Evolutionary conservation across 2,329 filamentous ascomycete genomes (phyloP), one percentile per base, ranked within the genome.

Genomic region (Scedosporium aurantiacum): DNA sequence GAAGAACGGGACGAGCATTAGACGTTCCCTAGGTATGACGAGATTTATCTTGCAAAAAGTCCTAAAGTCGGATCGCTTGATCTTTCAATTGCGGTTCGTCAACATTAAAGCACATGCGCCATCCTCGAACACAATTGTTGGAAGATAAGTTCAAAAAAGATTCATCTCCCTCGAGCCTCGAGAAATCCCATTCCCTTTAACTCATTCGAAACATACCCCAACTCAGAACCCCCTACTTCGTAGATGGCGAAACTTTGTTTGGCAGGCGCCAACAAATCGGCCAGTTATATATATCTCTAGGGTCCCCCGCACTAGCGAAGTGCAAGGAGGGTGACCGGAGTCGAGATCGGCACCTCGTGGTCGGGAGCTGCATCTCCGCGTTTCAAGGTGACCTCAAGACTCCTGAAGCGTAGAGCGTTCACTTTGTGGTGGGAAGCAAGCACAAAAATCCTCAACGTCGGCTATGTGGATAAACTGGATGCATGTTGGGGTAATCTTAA

Each of bases 281-380:
- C 8, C 32, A 37, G 10, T 37, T 37, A 37, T 37, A 37, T 37
- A 37, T 12, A 37, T 3, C 32, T 37, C n/a, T n/a, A n/a, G 3
- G 2, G 50, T 10, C 21, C 50, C 18, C 12, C 21, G 50, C 50
- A 54, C 10, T 37, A 23, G 23, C 27, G n/a, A n/a, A n/a, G n/a
- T n/a, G n/a, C n/a, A n/a, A 54, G 5, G 50, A 8, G 50, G 47
- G 12, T 3, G n/a, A 28, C 12, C 14, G 5, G 18, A 52, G 47
- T 21, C 10, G 47, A 14, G 50, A 54, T 54, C 50, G 12, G 7
- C 18, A 14, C 18, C 50, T 25, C 23, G 7, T 54, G 14, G 41
- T 28, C 58, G 58, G 58, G 58, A 60, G n/a, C 18, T 41, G n/a
- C 58, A 28, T 40, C 27, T 60, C 58, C 58, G 58, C 47, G 58